Percentiles rank a stretch among this genome's conserved stretches.
Evolutionary conservation across 2,329 filamentous ascomycete species (phyloP).

Genomic region (Cladophialophora carrionii): DNA sequence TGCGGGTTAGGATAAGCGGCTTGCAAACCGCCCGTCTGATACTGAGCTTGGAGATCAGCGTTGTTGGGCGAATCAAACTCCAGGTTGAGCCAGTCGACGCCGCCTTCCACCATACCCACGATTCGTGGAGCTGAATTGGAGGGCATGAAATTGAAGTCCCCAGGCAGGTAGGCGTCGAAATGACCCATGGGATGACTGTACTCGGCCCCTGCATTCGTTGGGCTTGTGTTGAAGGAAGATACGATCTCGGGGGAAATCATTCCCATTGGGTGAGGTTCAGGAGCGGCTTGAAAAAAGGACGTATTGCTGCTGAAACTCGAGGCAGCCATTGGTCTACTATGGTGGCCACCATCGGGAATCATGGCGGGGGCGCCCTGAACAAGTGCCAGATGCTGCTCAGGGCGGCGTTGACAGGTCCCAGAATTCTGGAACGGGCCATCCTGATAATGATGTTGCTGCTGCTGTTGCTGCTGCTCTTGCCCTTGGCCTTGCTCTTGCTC

Average conservation of each 20-base stretch:
- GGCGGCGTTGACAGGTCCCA: conserved; percentile 3
- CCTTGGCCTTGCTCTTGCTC: neutral
- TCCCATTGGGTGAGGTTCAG: conserved; percentile 15
- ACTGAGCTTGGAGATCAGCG: conserved; percentile 19
- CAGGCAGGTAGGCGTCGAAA: conserved; percentile 25
- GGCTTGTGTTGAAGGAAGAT: conserved; percentile 26
- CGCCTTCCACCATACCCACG: conserved; percentile 26
- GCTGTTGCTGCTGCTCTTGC: neutral
- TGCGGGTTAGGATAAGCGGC: conserved; percentile 11
- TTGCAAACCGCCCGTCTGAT: conserved; percentile 15
- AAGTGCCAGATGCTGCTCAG: conserved; percentile 3
- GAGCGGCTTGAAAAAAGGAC: conserved; percentile 19
- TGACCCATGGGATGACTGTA: conserved; percentile 23
- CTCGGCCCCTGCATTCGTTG: conserved; percentile 18
- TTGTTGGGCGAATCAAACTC: conserved; percentile 28
- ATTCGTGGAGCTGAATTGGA: conserved; percentile 25
- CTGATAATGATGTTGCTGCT: conserved; percentile 9
- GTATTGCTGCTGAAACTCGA: conserved; percentile 11
- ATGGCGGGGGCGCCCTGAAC: conserved; percentile 3
- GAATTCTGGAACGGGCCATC: conserved; percentile 10
- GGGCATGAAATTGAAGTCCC: conserved; percentile 28
- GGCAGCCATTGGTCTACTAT: neutral
- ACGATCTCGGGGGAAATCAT: conserved; percentile 27
- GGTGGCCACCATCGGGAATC: conserved; percentile 11
- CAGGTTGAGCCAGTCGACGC: conserved; percentile 27